Evolutionary conservation across 257 asterid genomes (phyloP), one percentile per base, ranked within the genome.

Genomic region (Solanum neorickii): DNA sequence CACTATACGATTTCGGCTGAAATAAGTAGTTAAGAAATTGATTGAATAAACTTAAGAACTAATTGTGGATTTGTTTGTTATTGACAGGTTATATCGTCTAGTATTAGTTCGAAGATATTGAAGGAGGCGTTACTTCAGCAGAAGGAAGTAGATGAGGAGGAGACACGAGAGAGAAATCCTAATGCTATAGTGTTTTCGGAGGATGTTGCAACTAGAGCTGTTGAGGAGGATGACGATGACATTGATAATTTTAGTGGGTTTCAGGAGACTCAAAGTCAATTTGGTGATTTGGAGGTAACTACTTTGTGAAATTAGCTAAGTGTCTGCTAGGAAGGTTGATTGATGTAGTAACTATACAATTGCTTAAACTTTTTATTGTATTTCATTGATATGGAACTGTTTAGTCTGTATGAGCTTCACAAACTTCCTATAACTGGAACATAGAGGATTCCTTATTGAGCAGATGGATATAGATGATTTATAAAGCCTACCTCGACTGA

Each of bases 101-200:
- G 92, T 87, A 91, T 93, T 90, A 96, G 97, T 92, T 92, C 95
- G 59, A 97, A 94, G 88, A 96, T 97, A 82, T 92, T 96, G 83
- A 94, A 94, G 88, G 93, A 94, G 88, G 98, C 99, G 1, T 70
- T 90, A n/a, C 78, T 92, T 83, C 99, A 95, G 96, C 98, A 96
- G 82, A 94, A 88, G 92, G 99, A 96, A 89, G 91, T 97, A 77
- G 94, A 94, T 84, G 93, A 90, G 56, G 99, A 95, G 89, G 99
- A 97, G 88, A 92, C 73, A 6, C 89, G 91, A 1, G 77, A 87
- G 88, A 88, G 89, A 60, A 88, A 91, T 85, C 91, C 90, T 29
- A 89, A 49, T 16, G 88, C 60, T 3, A 60, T 92, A 47, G 88
- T 86, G 77, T 90, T 95, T n/a, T 47, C 89, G 18, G 87, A 90